Evolutionary conservation across 2,329 filamentous ascomycete genomes (phyloP).

Genomic region (Aureobasidium sp.): DNA sequence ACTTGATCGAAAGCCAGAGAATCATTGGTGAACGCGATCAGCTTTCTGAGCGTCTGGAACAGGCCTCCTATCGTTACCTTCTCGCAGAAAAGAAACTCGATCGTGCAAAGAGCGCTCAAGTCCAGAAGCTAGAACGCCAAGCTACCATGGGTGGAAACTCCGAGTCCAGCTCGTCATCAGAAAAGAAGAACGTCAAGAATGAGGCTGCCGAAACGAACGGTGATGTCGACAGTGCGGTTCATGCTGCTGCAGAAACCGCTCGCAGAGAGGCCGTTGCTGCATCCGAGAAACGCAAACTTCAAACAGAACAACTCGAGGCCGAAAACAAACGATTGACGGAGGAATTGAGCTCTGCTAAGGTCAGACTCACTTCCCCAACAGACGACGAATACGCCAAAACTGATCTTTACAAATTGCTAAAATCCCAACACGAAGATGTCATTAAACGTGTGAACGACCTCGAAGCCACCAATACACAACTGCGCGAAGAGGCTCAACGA

Average conservation of each 20-base stretch:
- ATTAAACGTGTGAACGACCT: conserved; percentile 87
- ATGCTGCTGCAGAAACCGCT: conserved; percentile 64
- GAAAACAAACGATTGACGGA: conserved; percentile 71
- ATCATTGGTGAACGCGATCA: conserved; percentile 73
- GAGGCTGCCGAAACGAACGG: conserved; percentile 46
- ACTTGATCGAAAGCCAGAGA: conserved; percentile 67
- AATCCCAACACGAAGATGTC: conserved; percentile 83
- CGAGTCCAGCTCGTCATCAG: conserved; percentile 36
- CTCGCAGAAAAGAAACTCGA: conserved; percentile 94
- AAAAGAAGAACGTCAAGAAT: conserved; percentile 25
- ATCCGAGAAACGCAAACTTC: conserved; percentile 77
- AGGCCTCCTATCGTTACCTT: conserved; percentile 83
- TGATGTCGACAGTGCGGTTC: conserved; percentile 48
- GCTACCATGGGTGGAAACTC: conserved; percentile 62
- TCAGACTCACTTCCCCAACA: conserved; percentile 62
- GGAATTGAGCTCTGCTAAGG: conserved; percentile 68
- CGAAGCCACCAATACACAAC: conserved; percentile 77
- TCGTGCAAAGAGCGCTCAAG: conserved; percentile 77
- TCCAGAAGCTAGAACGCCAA: conserved; percentile 87
- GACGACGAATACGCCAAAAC: conserved; percentile 93
- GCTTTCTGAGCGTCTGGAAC: conserved; percentile 78
- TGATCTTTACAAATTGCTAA: conserved; percentile 87
- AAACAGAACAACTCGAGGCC: conserved; percentile 68
- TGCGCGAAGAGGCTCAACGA: conserved; percentile 79
- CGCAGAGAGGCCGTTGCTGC: conserved; percentile 72